These are phyloP conservation scores for Digitaria exilis DNA, from an alignment of 202 grass and related monocot genomes.

Conservation along the genomic window DNA sequence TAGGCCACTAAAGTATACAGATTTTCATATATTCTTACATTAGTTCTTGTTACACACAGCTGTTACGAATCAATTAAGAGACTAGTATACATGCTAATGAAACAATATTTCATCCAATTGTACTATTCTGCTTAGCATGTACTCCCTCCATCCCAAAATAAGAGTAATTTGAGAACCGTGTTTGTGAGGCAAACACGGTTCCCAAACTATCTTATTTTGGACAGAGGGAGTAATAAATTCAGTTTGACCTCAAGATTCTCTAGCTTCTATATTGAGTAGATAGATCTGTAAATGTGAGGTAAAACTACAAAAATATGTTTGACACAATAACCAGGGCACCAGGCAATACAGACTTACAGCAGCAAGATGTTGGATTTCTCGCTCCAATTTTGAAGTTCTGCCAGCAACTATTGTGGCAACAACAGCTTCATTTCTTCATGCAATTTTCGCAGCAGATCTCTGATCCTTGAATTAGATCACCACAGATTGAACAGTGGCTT, in stretches of 20 bases:
- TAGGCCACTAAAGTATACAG: not conserved
- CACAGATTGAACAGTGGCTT: constrained; percentile 79
- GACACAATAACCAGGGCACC: constrained; percentile 11
- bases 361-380: constrained; percentile 80
- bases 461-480: constrained; percentile 63
- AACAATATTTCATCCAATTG: not conserved
- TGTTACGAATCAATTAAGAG: not conserved
- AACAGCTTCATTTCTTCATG: constrained; percentile 67
- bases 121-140: not conserved
- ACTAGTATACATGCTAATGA: not conserved
- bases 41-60: constrained; percentile 24
- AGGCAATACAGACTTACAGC: constrained; percentile 60
- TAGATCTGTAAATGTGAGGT: not conserved
- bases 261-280: not conserved
- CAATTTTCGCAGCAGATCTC: constrained; percentile 70
- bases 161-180: too few species aligned
- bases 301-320: constrained; percentile 1
- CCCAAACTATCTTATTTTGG: too few species aligned
- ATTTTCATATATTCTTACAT: not conserved
- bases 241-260: not conserved
- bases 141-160: too few species aligned
- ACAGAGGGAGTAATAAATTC: too few species aligned
- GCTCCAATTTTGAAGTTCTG: constrained; percentile 80
- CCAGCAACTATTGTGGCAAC: constrained; percentile 60
- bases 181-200: too few species aligned